phyloP scores from a whole-genome alignment of 2,329 filamentous ascomycete species.

The Hortaea sp. region DNA sequence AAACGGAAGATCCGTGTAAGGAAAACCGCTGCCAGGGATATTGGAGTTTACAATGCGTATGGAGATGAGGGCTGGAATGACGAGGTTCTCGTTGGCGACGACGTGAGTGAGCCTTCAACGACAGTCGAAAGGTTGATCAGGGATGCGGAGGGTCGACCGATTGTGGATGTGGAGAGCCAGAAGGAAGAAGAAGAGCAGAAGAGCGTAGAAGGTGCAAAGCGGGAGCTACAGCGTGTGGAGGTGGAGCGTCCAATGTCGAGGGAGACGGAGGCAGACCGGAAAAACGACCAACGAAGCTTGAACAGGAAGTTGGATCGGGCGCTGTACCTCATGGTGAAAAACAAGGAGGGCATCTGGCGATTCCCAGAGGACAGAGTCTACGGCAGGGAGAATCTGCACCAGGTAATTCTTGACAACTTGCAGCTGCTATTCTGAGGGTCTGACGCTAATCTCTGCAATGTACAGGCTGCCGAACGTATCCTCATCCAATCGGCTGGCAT shows the following conservation, averaged over 20 bases:
- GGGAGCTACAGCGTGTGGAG: constrained; percentile 13
- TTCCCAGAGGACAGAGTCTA: constrained; percentile 67
- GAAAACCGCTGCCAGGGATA: constrained; percentile 68
- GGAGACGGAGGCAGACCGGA: constrained; percentile 66
- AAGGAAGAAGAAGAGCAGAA: constrained; percentile 32
- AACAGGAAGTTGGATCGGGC: constrained; percentile 72
- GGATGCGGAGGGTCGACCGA: constrained; percentile 53
- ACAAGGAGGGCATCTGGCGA: constrained; percentile 61
- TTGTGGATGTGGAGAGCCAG: constrained; percentile 39
- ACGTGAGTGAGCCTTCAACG: constrained; percentile 52
- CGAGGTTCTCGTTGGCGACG: constrained; percentile 68
- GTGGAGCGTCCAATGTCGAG: constrained; percentile 63
- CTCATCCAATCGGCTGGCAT: constrained; percentile 67
- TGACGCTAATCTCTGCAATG: not conserved
- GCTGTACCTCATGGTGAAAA: constrained; percentile 77
- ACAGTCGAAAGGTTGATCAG: constrained; percentile 60
- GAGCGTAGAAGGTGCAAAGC: constrained; percentile 16
- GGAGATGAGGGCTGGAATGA: constrained; percentile 76
- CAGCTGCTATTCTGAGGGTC: not conserved
- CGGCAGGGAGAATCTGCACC: constrained; percentile 65
- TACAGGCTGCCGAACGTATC: constrained; percentile 70
- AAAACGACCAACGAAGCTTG: constrained; percentile 64
- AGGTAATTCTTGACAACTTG: constrained; percentile 47
- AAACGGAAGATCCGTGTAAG: constrained; percentile 73
- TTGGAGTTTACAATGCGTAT: constrained; percentile 73